Conservation (phyloP, 352 stramenopile genomes). For the Pythium brassicae region DNA sequence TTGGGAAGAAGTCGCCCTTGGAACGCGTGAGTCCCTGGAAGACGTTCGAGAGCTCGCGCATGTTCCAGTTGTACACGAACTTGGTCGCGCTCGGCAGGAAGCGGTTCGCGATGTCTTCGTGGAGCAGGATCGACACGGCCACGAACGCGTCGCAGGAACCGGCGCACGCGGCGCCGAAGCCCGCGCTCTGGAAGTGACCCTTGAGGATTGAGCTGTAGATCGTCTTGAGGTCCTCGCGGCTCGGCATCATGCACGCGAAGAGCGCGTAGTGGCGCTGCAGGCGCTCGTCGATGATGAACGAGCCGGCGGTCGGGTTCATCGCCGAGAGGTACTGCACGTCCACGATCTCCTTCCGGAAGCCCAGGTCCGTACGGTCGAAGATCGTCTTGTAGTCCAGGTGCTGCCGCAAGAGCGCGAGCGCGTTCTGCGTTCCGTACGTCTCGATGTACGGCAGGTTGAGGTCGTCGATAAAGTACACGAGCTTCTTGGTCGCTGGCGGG, state of each 20-base stretch:
- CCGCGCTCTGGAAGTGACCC: constrained; percentile 89
- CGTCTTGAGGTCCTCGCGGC: constrained; percentile 91
- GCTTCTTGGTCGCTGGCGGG: constrained; percentile 92
- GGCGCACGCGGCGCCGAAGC: constrained; percentile 55
- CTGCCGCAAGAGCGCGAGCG: constrained; percentile 92
- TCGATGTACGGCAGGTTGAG: constrained; percentile 97
- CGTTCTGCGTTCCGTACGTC: constrained; percentile 96
- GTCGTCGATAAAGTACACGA: constrained; percentile 97
- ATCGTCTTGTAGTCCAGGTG: constrained; percentile 96
- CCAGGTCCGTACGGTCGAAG: constrained; percentile 93
- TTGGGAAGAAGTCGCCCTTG: constrained; percentile 91
- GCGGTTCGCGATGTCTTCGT: constrained; percentile 91
- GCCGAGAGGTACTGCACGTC: constrained; percentile 96
- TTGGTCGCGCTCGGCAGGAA: constrained; percentile 96
- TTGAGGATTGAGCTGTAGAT: constrained; percentile 96
- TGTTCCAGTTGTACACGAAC: constrained; percentile 99
- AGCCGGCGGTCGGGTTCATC: constrained; percentile 96
- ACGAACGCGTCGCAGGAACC: constrained; percentile 86
- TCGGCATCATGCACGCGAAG: constrained; percentile 95
- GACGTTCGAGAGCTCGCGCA: constrained; percentile 95
- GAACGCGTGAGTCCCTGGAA: constrained; percentile 94
- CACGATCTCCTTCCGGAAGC: constrained; percentile 96
- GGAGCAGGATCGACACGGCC: constrained; percentile 87
- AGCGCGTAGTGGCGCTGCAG: constrained; percentile 95
- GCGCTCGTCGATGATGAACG: constrained; percentile 96